Evolutionary conservation across 768 basidiomycete species (phyloP), one percentile per base, ranked within the genome.

Genomic region (Suillus plorans): DNA sequence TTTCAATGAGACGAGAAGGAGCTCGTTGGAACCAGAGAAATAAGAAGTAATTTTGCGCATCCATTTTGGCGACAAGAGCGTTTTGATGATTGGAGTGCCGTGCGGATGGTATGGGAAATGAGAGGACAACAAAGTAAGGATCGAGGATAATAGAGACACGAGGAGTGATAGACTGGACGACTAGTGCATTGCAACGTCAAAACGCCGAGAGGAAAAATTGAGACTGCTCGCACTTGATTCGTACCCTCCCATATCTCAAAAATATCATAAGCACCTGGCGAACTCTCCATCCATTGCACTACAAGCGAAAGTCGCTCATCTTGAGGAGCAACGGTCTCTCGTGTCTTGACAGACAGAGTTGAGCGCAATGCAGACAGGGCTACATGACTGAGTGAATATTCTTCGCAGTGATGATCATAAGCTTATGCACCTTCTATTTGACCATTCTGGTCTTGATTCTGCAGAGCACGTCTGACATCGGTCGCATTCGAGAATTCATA

Each of bases 101-200:
- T 85, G 72, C 0, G 81, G 66, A 67, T 94, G 91, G 70, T 87
- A 85, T 4, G 86, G 82, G 66, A 90, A 90, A 59, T 94, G 91
- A 4, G 81, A 78, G 4, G 90, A 87, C 16, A 91, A 77, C 1
- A 95, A 76, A 5, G 77, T 80, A 63, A 94, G 70, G n/a, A 92
- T 67, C 0, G 84, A 80, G 0, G 90, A 82, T 8, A 94, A 70
- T 1, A 88, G 68, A 1, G 87, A 84, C 0, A 86, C 65, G 25
- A 88, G 67, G 14, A 83, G 74, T 0, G 82, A 73, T 34, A 83
- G 71, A 10, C 82, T 72, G 3, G 82, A 75, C 31, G 74, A 77
- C 80, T 86, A 76, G n/a, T 66, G 28, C 31, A 20, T 37, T n/a
- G 16, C 45, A 60, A 61, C 34, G 41, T 42, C 53, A 47, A 18